Evolutionary conservation across 208 protist species (phyloP), one percentile per base, ranked within the genome.

Genomic region (Endotrypanum monterogeii): DNA sequence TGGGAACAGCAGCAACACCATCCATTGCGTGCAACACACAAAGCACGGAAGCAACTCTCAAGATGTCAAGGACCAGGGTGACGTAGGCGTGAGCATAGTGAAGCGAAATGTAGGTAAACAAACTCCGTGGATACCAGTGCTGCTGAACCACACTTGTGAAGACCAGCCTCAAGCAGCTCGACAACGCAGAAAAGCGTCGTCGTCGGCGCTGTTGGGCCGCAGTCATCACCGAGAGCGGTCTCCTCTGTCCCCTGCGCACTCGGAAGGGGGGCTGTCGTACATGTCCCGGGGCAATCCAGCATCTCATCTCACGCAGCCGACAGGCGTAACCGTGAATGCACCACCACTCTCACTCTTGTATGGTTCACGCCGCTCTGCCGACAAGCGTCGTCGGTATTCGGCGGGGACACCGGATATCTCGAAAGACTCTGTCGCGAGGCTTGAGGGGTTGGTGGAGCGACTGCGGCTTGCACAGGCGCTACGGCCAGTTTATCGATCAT

Each of bases 391-490:
- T 14, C 60, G 48, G 25, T 16, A 18, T 6, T 28, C 65, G 30
- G 65, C 12, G 41, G 62, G 30, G 14, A 39, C 68, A 32, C 14
- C 23, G 9, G 51, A 58, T 0, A 76, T 76, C 39, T 11, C 76
- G 20, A 65, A 75, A 28, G 60, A 48, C 50, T 65, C 70, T 37
- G 57, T 72, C 20, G 63, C 28, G 16, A 54, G 56, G 28, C 71
- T 79, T 0, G 70, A 81, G n/a, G 32, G 51, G 20, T 55, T 84
- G 8, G 67, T 84, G 54, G 80, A 79, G 65, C 74, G 75, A 2
- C 73, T 79, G 23, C 71, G 80, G 50, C 71, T 80, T 46, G 63
- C 77, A 7, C 74, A 78, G 71, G 63, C 75, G 67, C 67, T 84
- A 28, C 75, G 74, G 67, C 80, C 80, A 8, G 46, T 68, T 3